phyloP scores from a whole-genome alignment of 2,329 filamentous ascomycete genomes.

The Aphanocladium album region DNA sequence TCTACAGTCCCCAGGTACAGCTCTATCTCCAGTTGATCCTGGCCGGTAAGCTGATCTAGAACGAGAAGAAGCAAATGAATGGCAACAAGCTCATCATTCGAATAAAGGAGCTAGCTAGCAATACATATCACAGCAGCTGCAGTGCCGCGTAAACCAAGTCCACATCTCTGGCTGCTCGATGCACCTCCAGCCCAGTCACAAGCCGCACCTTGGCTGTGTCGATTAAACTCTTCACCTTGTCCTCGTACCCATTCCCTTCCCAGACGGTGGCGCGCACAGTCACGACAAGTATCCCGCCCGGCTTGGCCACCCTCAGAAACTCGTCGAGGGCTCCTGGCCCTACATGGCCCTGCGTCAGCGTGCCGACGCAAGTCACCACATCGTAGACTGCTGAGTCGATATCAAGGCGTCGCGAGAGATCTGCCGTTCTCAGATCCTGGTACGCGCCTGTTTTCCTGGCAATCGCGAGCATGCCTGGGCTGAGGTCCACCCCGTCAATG shows the following conservation, averaged over 20 bases:
- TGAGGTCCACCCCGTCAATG: slow-evolving; percentile 51
- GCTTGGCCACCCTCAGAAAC: not conserved
- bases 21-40: too few relatives aligned
- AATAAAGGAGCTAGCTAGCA: too few relatives aligned
- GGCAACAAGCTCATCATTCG: too few relatives aligned
- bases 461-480: slow-evolving; percentile 48
- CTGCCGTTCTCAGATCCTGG: not conserved
- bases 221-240: not conserved
- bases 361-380: slow-evolving; percentile 48
- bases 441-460: slow-evolving; percentile 45
- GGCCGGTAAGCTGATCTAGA: too few relatives aligned
- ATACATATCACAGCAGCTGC: not conserved
- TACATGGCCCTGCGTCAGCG: slow-evolving; percentile 35
- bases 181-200: not conserved
- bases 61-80: too few relatives aligned
- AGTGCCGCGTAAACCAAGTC: not conserved
- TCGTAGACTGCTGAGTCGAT: slow-evolving; percentile 40
- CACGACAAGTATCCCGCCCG: not conserved
- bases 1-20: too few relatives aligned
- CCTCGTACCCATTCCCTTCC: not conserved
- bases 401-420: slow-evolving; percentile 23
- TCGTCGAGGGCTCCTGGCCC: not conserved
- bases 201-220: not conserved
- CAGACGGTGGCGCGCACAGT: not conserved
- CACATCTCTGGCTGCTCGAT: not conserved